Conservation (phyloP, 148 eudicot genomes). For the Oxyria digyna region DNA sequence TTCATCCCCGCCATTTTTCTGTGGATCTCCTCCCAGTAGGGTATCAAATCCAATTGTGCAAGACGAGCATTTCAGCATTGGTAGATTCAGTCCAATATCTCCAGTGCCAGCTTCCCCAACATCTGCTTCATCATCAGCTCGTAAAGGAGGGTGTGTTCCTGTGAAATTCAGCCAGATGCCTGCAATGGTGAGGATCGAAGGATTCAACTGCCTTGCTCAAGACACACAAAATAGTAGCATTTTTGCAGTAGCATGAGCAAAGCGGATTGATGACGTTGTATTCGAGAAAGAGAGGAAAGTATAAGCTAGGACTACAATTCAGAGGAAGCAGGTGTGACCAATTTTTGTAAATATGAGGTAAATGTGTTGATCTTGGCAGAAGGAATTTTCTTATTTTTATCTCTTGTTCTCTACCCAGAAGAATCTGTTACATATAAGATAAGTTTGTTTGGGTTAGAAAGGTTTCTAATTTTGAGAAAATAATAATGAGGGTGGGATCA, state of each 20-base stretch:
- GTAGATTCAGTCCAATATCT: constrained; percentile 16
- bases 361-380: not conserved
- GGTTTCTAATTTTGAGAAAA: not conserved
- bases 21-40: constrained; percentile 46
- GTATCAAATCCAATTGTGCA: constrained; percentile 47
- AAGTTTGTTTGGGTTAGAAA: not conserved
- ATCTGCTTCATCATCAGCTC: constrained; percentile 21
- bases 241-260: constrained; percentile 37
- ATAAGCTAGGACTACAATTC: constrained; percentile 1
- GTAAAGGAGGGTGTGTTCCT: constrained; percentile 35
- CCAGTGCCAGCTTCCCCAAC: constrained; percentile 18
- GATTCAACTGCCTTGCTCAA: constrained; percentile 44
- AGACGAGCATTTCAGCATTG: constrained; percentile 31
- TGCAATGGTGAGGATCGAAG: constrained; percentile 47
- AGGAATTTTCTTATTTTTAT: not conserved
- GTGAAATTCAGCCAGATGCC: constrained; percentile 28
- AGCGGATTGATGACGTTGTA: not conserved
- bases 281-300: not conserved
- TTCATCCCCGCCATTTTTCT: constrained; percentile 41
- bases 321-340: not conserved
- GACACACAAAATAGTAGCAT: constrained; percentile 34
- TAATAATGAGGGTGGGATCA: not conserved
- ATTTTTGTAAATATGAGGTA: constrained; percentile 9
- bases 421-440: not conserved
- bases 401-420: not conserved